Percentiles rank a stretch among this genome's conserved stretches.
Conservation (phyloP, 192 early-diverging fungal species). For the Gonapodya sp. region DNA sequence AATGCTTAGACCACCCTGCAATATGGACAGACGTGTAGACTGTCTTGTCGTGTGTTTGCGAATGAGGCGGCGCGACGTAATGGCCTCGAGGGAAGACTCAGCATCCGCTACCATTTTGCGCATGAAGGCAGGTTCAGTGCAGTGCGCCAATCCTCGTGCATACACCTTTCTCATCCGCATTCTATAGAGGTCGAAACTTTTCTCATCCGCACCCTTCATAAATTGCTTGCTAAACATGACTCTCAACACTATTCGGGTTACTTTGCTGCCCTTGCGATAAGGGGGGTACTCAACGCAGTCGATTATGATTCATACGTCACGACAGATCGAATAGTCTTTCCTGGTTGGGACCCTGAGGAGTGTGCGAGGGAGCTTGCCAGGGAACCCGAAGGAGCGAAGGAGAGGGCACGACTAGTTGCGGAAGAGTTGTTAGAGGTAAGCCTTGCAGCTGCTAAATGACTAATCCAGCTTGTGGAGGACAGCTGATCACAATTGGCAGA, state of each 20-base stretch:
- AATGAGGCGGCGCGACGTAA: not conserved
- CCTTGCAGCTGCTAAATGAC: no score
- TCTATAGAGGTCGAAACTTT: not conserved
- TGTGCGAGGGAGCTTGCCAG: not conserved
- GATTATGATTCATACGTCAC: not conserved
- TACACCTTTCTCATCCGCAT: not conserved
- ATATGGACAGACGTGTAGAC: not conserved
- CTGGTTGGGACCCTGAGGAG: not conserved
- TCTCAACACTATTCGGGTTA: not conserved
- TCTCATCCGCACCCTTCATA: not conserved
- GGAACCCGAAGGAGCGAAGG: not conserved
- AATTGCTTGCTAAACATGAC: not conserved
- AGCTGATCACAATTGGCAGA: no score
- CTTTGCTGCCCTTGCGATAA: not conserved
- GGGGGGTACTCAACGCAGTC: not conserved
- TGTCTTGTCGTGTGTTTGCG: not conserved
- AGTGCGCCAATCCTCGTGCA: not conserved
- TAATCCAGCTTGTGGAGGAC: no score
- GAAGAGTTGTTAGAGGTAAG: not conserved
- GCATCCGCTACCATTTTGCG: not conserved
- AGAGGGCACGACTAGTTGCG: not conserved
- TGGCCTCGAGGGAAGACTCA: not conserved
- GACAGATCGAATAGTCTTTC: not conserved
- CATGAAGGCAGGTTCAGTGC: not conserved
- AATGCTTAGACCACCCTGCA: not conserved